A percentile compares a stretch with the other conserved stretches of the same genome.
phyloP scores from a whole-genome alignment of 1,284 basidiomycete species.

The Cryptococcus neoformans region DNA sequence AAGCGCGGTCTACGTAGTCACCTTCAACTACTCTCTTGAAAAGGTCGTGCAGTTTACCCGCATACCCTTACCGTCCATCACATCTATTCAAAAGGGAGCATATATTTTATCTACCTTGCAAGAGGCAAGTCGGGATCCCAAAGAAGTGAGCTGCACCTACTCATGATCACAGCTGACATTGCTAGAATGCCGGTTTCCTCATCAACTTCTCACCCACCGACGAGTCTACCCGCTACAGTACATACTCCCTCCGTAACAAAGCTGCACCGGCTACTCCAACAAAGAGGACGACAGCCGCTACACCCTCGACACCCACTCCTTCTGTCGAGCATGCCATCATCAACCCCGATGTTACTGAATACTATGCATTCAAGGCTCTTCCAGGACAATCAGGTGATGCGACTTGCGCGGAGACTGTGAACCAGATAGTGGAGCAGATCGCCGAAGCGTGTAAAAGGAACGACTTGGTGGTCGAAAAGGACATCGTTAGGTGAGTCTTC shows the following conservation, averaged over 20 bases:
- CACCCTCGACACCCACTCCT: constrained; percentile 10
- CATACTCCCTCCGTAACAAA: constrained; percentile 75
- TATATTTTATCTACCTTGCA: constrained; percentile 89
- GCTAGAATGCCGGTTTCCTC: constrained; percentile 71
- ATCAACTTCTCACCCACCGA: constrained; percentile 69
- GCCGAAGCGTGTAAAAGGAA: constrained; percentile 62
- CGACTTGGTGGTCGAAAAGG: constrained; percentile 61
- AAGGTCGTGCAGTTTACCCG: constrained; percentile 87
- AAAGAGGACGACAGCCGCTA: not conserved
- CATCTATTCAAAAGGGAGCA: constrained; percentile 78
- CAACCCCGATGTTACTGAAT: constrained; percentile 30
- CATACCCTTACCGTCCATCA: constrained; percentile 78
- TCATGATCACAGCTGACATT: constrained; percentile 7
- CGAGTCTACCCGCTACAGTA: constrained; percentile 65
- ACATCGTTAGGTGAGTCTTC: constrained; percentile 69
- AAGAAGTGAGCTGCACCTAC: constrained; percentile 51
- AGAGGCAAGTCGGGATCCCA: constrained; percentile 77
- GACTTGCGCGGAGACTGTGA: constrained; percentile 72
- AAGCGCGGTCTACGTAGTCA: constrained; percentile 65
- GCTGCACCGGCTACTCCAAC: constrained; percentile 2
- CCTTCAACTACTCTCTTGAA: constrained; percentile 85
- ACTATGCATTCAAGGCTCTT: constrained; percentile 53
- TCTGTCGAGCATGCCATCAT: constrained; percentile 16
- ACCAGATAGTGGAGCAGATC: constrained; percentile 68
- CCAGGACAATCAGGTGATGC: constrained; percentile 57